A percentile compares a stretch with the other conserved stretches of the same genome.
Conservation (phyloP, 257 asterid species). For the Datura wrightii region DNA sequence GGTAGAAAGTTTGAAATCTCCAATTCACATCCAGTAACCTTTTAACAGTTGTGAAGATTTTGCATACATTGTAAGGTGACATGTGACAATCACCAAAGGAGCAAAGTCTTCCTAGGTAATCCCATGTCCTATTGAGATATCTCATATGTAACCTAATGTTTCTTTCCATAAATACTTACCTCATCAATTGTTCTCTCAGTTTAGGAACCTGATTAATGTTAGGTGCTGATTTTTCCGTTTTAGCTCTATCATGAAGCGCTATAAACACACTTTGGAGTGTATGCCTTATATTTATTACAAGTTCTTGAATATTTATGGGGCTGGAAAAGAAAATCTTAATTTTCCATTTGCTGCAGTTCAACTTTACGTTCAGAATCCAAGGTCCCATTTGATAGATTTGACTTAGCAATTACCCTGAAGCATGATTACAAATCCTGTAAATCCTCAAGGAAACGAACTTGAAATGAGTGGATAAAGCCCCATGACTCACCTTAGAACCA, state of each 20-base stretch:
- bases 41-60: slow-evolving; percentile 31
- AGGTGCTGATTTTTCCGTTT: neutral
- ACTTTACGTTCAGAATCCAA: neutral
- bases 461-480: neutral
- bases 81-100: neutral
- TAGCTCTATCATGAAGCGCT: neutral
- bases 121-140: neutral
- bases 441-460: slow-evolving; percentile 14
- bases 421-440: neutral
- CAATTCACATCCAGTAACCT: slow-evolving; percentile 34
- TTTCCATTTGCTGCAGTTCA: neutral
- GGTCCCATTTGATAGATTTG: neutral
- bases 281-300: neutral
- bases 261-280: neutral
- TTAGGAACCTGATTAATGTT: neutral
- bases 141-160: neutral
- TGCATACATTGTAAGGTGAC: neutral
- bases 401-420: neutral
- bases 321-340: neutral
- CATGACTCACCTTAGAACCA: neutral
- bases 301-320: neutral
- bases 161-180: neutral
- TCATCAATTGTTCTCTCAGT: neutral
- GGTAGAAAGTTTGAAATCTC: neutral
- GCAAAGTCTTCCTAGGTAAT: neutral